Percentiles rank a stretch among this genome's conserved stretches.
Evolutionary conservation across 345 rosid genomes (phyloP).

Genomic region (Rhizophora apiculata): DNA sequence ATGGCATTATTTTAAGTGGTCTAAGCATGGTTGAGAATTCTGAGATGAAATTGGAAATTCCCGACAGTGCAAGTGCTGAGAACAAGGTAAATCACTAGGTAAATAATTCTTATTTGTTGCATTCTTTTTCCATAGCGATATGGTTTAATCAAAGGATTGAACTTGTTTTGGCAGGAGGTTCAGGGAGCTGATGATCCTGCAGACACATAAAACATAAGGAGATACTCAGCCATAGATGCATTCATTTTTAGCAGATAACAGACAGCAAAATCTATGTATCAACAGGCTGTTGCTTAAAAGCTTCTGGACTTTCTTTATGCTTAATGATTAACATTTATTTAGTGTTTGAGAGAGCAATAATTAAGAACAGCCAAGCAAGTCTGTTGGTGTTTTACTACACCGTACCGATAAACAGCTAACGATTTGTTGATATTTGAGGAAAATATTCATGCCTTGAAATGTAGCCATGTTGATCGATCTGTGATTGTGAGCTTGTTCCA

Average conservation of each 20-base stretch:
- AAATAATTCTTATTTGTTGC: background rate
- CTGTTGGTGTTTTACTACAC: too few species aligned
- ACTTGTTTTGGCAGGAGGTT: constrained; percentile 32
- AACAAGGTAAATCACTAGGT: constrained; percentile 32
- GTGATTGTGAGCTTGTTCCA: too few species aligned
- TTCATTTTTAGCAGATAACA: background rate
- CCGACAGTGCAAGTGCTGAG: constrained; percentile 38
- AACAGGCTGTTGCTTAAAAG: background rate
- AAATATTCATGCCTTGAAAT: too few species aligned
- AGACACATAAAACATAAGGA: constrained; percentile 28
- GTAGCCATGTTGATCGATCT: too few species aligned
- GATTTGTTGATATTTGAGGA: too few species aligned
- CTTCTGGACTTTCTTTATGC: background rate
- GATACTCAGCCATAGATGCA: background rate
- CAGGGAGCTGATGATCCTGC: constrained; percentile 37
- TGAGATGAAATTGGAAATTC: constrained; percentile 45
- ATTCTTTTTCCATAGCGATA: background rate
- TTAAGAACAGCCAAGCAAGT: too few species aligned
- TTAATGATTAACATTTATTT: too few species aligned
- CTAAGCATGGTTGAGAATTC: constrained; percentile 44
- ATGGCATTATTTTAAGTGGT: constrained; percentile 28
- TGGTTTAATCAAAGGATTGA: background rate
- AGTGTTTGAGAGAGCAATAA: too few species aligned
- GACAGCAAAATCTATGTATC: constrained; percentile 3
- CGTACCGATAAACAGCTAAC: too few species aligned